A percentile compares a stretch with the other conserved stretches of the same genome.
phyloP scores from a whole-genome alignment of 2,329 filamentous ascomycete species.

The Aureobasidium sp. region DNA sequence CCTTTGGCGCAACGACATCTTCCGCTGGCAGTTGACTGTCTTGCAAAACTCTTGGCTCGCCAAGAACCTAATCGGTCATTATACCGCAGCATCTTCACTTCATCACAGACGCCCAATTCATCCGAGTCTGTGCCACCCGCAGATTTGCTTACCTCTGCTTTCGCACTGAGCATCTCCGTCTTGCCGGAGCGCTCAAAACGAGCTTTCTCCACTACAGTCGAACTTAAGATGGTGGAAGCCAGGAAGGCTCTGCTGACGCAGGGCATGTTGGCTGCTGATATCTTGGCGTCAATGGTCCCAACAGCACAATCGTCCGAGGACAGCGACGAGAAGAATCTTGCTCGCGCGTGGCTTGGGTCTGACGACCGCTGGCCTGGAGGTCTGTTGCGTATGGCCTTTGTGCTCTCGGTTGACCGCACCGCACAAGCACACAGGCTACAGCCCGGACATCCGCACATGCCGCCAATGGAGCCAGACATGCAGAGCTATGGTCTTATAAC shows the following conservation, averaged over 20 bases:
- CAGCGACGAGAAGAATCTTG: constrained; percentile 45
- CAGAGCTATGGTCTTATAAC: constrained; percentile 31
- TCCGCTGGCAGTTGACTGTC: constrained; percentile 78
- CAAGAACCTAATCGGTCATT: constrained; percentile 88
- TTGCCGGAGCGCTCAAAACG: constrained; percentile 63
- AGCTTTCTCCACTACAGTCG: constrained; percentile 29
- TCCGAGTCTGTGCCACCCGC: constrained; percentile 42
- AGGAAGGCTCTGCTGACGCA: constrained; percentile 89
- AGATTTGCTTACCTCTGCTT: constrained; percentile 79
- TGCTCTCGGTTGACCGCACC: constrained; percentile 45
- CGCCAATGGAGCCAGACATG: constrained; percentile 21
- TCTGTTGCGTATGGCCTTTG: constrained; percentile 66
- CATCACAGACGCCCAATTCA: constrained; percentile 37
- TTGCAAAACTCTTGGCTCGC: constrained; percentile 84
- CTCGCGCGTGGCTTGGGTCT: constrained; percentile 73
- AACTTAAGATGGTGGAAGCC: constrained; percentile 64
- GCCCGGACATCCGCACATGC: constrained; percentile 20
- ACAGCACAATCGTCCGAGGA: constrained; percentile 14
- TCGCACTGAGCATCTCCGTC: constrained; percentile 77
- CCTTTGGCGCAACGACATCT: constrained; percentile 79
- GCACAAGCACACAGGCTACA: constrained; percentile 17
- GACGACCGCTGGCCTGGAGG: constrained; percentile 78
- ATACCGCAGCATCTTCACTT: constrained; percentile 74
- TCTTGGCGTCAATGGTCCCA: constrained; percentile 64
- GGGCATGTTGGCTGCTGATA: constrained; percentile 82